Base-by-base conservation (phyloP, 148 eudicot species). In the Nyssa sinensis region DNA sequence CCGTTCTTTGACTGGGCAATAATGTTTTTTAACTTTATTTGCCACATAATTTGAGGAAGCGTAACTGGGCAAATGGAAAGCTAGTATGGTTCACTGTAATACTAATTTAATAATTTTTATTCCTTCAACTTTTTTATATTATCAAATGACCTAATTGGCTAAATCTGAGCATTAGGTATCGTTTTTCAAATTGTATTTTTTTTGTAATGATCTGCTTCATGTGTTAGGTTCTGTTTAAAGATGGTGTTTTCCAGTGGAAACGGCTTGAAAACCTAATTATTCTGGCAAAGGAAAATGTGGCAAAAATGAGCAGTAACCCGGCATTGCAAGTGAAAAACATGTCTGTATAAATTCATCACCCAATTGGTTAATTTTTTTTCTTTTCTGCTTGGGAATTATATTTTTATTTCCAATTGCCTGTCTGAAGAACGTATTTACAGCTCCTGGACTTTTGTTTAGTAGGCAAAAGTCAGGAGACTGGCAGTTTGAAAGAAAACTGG, bases 231-330 rank as follows among this genome's bases (percentile, higher is more conserved):
- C 85, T 95, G 62, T 95, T 94, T 77, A 95, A 95, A 88, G 98
- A 87, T 67, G 97, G 94, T 33, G 78, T 88, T 68, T 95, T 95
- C 77, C 98, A 95, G 75, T 95, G 98, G 98, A 95, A 95, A 80
- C 81, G 98, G 58, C 91, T 95, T 69, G 97, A 95, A 80, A 95
- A 95, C 75, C 85, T 95, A 67, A 95, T 95, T 74, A 83, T 83
- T 70, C 79, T 95, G 73, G 98, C 98, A 33, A 95, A 95, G 86
- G 97, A 95, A 81, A 89, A 95, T 67, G 98, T 92, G 51, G 76
- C 84, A 74, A 95, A 75, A 86, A 90, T 95, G 98, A 90, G 93
- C 85, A 89, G 77, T 84, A 92, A 92, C 78, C 97, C 97, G 76
- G 96, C 97, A 72, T 66, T 88, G 76, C 92, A 86, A 88, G 82